Percentiles rank a stretch among this genome's conserved stretches.
Evolutionary conservation across 805 yeast species (phyloP).

Genomic region (Schwanniomyces vanrijiae): DNA sequence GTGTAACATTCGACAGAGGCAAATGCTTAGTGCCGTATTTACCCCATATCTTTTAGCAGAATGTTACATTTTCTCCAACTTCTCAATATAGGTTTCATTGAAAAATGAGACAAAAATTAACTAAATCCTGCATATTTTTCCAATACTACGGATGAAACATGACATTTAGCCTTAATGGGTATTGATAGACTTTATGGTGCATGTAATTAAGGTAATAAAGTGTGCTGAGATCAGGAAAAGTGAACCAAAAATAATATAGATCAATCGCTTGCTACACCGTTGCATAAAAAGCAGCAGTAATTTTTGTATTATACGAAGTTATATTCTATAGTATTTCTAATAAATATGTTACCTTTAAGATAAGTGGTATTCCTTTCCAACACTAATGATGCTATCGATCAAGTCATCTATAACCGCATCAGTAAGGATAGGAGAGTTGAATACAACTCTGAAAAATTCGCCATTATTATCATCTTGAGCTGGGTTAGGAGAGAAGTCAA

Average conservation of each 20-base stretch:
- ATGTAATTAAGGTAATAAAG: background rate
- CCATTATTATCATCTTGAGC: slow-evolving; percentile 48
- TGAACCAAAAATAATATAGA: too few species aligned
- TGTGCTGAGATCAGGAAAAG: background rate
- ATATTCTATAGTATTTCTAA: background rate
- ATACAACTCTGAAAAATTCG: slow-evolving; percentile 82
- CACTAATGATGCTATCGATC: slow-evolving; percentile 26
- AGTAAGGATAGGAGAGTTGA: slow-evolving; percentile 63
- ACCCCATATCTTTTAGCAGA: background rate
- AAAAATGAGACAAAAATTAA: background rate
- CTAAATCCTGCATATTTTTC: background rate
- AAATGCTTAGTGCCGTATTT: background rate
- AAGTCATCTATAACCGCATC: slow-evolving; percentile 36
- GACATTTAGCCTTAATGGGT: background rate
- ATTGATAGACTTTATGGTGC: background rate
- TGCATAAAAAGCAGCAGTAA: background rate
- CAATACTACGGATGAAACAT: background rate
- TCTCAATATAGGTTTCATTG: background rate
- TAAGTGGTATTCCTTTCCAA: slow-evolving; percentile 16
- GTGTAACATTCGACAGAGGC: background rate
- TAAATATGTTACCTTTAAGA: background rate
- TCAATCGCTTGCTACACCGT: background rate
- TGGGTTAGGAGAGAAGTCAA: slow-evolving; percentile 77
- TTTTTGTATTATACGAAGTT: background rate
- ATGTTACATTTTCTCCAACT: background rate